Percentiles rank a stretch among this genome's conserved stretches.
Conservation (phyloP, 225 moss, liverwort and hornwort genomes). For the Bryoerythrophyllum caledonicum region DNA sequence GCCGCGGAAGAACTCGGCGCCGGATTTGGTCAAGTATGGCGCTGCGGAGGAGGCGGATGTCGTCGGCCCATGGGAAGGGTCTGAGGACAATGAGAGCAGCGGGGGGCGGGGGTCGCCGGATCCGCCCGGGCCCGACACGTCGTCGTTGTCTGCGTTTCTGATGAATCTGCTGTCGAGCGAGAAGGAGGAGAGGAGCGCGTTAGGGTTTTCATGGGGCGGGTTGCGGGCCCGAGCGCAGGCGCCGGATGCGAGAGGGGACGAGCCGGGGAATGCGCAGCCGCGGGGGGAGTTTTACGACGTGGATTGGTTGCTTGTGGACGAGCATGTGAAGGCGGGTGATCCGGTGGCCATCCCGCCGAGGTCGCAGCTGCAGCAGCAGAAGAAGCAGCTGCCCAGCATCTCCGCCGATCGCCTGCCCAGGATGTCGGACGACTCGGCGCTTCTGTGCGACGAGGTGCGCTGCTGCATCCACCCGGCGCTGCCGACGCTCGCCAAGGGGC, state of each 20-base stretch:
- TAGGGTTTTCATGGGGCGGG: conserved; percentile 40
- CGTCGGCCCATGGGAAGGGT: conserved; percentile 23
- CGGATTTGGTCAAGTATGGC: conserved; percentile 36
- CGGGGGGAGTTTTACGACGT: conserved; percentile 78
- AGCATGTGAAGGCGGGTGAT: conserved; percentile 57
- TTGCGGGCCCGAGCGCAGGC: conserved; percentile 9
- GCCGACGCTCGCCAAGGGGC: conserved; percentile 82
- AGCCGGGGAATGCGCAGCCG: conserved; percentile 30
- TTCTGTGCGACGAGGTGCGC: conserved; percentile 71
- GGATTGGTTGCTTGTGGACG: conserved; percentile 94
- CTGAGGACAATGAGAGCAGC: conserved; percentile 25
- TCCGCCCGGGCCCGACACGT: conserved; percentile 87
- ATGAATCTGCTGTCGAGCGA: conserved; percentile 62
- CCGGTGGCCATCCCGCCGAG: conserved; percentile 25
- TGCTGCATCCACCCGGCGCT: conserved; percentile 65
- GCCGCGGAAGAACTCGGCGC: conserved; percentile 45
- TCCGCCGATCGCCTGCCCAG: conserved; percentile 52
- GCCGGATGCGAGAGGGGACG: conserved; percentile 29
- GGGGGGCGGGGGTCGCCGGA: conserved; percentile 39
- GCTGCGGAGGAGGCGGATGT: conserved; percentile 16
- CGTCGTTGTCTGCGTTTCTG: conserved; percentile 91
- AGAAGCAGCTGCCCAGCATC: conserved; percentile 32
- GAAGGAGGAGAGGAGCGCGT: conserved; percentile 26
- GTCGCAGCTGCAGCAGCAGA: not conserved
- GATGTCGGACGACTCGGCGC: conserved; percentile 70